Conservation (phyloP, 805 yeast species). For the Vanderwaltozyma yarrowii region DNA sequence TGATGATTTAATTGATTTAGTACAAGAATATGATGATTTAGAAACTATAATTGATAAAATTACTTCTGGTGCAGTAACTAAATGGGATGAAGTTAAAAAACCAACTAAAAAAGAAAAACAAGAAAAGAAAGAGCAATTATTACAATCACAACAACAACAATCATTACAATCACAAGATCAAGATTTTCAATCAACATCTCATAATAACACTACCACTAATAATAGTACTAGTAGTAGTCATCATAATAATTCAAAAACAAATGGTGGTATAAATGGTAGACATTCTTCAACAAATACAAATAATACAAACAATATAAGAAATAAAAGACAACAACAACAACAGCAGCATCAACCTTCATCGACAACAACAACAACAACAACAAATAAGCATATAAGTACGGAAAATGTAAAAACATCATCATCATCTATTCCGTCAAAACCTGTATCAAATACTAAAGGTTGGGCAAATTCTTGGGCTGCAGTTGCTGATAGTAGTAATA, state of each 20-base stretch:
- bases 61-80: conserved; percentile 78
- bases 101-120: conserved; percentile 47
- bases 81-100: conserved; percentile 88
- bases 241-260: conserved; percentile 7
- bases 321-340: conserved; percentile 4
- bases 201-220: conserved; percentile 9
- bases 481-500: conserved; percentile 11
- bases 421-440: conserved; percentile 8
- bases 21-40: conserved; percentile 67
- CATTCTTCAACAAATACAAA: neutral
- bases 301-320: conserved; percentile 3
- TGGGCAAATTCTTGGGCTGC: conserved; percentile 31
- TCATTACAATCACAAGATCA: conserved; percentile 12
- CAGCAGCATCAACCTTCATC: conserved; percentile 7
- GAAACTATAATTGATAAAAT: conserved; percentile 79
- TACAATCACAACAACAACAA: conserved; percentile 7
- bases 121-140: conserved; percentile 20
- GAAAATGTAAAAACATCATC: conserved; percentile 21
- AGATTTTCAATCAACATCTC: conserved; percentile 4
- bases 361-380: conserved; percentile 11
- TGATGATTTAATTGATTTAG: conserved; percentile 69
- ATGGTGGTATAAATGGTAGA: conserved; percentile 1
- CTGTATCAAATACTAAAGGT: neutral
- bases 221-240: neutral
- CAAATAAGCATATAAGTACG: conserved; percentile 12